These are phyloP conservation scores for Podila epicladia DNA, from an alignment of 192 early-diverging fungal species.

Conservation along the genomic window DNA sequence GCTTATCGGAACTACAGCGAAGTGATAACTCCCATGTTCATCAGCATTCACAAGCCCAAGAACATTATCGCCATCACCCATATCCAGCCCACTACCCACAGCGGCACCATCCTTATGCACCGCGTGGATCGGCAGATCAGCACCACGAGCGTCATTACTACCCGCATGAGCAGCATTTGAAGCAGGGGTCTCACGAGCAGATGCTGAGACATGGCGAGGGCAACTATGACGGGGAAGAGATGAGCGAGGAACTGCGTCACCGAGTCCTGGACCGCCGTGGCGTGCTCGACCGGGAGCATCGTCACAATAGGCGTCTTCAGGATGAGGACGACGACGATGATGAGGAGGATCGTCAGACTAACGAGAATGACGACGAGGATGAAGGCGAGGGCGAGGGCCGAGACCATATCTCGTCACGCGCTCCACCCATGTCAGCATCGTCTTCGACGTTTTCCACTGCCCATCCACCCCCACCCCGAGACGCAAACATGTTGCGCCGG, in stretches of 20 bases:
- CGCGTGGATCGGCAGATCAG: slow-evolving; percentile 5
- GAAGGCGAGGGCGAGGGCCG: background rate
- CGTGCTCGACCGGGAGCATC: slow-evolving; percentile 4
- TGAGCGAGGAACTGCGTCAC: background rate
- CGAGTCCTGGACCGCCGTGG: background rate
- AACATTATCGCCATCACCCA: background rate
- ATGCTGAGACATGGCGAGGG: background rate
- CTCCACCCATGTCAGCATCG: background rate
- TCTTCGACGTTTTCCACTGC: background rate
- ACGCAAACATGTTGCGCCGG: slow-evolving; percentile 40
- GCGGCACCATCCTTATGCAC: background rate
- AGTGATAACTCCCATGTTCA: background rate
- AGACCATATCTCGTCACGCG: background rate
- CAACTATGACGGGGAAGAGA: background rate
- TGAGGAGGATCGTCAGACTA: background rate
- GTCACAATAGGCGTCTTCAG: slow-evolving; percentile 7
- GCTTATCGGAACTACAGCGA: background rate
- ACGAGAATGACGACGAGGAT: background rate
- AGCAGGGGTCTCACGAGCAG: background rate
- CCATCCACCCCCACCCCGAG: background rate
- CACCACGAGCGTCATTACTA: background rate
- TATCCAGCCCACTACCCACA: background rate
- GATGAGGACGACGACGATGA: background rate
- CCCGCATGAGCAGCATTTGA: background rate
- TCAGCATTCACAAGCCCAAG: background rate